Conservation (phyloP, 257 asterid genomes). For the Echium plantagineum region DNA sequence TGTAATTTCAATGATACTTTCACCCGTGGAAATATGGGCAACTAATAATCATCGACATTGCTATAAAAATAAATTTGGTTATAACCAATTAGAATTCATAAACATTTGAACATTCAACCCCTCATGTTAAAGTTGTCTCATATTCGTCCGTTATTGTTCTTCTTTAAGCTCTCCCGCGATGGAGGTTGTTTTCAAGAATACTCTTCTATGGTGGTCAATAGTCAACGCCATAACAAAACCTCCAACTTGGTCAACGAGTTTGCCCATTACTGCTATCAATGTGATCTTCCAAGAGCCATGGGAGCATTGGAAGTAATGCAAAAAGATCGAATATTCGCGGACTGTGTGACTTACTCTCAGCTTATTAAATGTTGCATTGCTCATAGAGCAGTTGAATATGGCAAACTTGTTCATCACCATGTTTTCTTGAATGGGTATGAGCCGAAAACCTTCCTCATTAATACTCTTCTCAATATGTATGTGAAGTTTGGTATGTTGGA, state of each 20-base stretch:
- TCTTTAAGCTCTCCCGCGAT: background rate
- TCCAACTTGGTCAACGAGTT: conserved; percentile 26
- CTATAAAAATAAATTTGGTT: too few relatives aligned
- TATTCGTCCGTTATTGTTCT: background rate
- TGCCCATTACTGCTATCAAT: conserved; percentile 37
- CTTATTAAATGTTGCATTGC: conserved; percentile 78
- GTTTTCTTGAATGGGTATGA: conserved; percentile 59
- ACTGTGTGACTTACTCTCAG: conserved; percentile 54
- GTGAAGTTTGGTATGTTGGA: conserved; percentile 53
- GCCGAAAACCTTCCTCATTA: conserved; percentile 70
- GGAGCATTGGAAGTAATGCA: conserved; percentile 54
- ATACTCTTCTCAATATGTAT: conserved; percentile 64
- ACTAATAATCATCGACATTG: too few relatives aligned
- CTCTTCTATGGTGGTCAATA: background rate
- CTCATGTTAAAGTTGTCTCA: too few relatives aligned
- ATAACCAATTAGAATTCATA: too few relatives aligned
- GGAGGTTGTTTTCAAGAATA: background rate
- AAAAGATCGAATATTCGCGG: conserved; percentile 43
- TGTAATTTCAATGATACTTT: too few relatives aligned
- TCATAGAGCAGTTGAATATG: conserved; percentile 45
- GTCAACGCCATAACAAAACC: background rate
- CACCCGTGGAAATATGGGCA: too few relatives aligned
- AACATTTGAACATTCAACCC: too few relatives aligned
- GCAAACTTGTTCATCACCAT: conserved; percentile 47
- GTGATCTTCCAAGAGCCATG: conserved; percentile 65